A percentile compares a stretch with the other conserved stretches of the same genome.
Evolutionary conservation across 2,329 filamentous ascomycete genomes (phyloP).

Genomic region (Ascochyta clinopodiicola): DNA sequence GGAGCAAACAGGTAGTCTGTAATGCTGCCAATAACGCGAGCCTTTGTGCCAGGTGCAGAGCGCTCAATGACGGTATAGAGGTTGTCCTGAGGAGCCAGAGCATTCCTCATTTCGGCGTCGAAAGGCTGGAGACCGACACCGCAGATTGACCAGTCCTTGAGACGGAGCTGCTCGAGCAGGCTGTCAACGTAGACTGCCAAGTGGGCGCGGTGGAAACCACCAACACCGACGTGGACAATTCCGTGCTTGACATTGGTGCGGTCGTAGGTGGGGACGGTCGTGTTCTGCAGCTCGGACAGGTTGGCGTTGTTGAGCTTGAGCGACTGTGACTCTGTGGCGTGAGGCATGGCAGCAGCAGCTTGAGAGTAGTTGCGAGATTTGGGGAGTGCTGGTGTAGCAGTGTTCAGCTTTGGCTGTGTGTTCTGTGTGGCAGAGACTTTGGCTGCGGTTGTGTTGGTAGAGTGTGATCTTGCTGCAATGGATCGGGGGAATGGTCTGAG

Average conservation of each 20-base stretch:
- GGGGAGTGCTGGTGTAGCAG: constrained; percentile 1
- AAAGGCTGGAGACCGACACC: constrained; percentile 38
- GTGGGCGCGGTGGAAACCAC: constrained; percentile 39
- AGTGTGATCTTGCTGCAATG: constrained; percentile 10
- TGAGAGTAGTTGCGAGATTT: constrained; percentile 15
- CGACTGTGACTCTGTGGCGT: constrained; percentile 12
- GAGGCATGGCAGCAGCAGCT: constrained; percentile 17
- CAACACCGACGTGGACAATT: constrained; percentile 39
- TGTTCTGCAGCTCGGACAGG: constrained; percentile 27
- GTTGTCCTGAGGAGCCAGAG: constrained; percentile 32
- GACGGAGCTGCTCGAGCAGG: constrained; percentile 33
- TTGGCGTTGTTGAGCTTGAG: constrained; percentile 31
- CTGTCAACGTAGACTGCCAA: constrained; percentile 38
- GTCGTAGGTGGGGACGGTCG: constrained; percentile 33
- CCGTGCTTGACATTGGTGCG: constrained; percentile 35
- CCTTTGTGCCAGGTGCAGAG: constrained; percentile 29
- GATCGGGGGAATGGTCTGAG: constrained; percentile 12
- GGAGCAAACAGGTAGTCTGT: constrained; percentile 40
- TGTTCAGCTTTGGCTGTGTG: constrained; percentile 8
- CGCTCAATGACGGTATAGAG: constrained; percentile 40
- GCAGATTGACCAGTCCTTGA: constrained; percentile 39
- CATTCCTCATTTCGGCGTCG: constrained; percentile 35
- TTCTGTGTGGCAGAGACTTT: constrained; percentile 7
- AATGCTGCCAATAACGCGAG: constrained; percentile 35
- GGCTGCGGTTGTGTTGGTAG: constrained; percentile 13